A percentile compares a stretch with the other conserved stretches of the same genome.
Evolutionary conservation across 2,329 filamentous ascomycete genomes (phyloP).

Genomic region (Endocalyx cinctus): DNA sequence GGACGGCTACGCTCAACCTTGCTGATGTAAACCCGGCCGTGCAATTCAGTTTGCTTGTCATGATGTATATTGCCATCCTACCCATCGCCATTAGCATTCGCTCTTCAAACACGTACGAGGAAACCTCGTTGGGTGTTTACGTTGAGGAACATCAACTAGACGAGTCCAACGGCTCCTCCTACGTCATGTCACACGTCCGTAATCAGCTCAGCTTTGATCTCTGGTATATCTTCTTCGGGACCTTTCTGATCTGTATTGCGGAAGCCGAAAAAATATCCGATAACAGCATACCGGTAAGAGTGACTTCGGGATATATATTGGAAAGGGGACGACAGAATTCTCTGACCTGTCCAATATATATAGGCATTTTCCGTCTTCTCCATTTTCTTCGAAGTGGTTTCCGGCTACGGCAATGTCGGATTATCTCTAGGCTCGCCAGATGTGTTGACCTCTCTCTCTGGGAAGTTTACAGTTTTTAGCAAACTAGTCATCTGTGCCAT

Average conservation of each 20-base stretch:
- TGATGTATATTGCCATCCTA: constrained; percentile 12
- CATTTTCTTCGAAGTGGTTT: constrained; percentile 40
- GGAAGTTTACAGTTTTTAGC: constrained; percentile 42
- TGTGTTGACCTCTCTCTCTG: constrained; percentile 40
- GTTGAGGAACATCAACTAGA: constrained; percentile 1
- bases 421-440: constrained; percentile 40
- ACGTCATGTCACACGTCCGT: too few species aligned
- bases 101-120: constrained; percentile 9
- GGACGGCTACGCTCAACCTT: constrained; percentile 3
- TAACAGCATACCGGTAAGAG: too few species aligned
- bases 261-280: too few species aligned
- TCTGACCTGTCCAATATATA: too few species aligned
- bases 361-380: constrained; percentile 36
- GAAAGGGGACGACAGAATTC: constrained; percentile 21
- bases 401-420: constrained; percentile 37
- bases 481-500: constrained; percentile 51
- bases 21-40: constrained; percentile 7
- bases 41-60: constrained; percentile 6
- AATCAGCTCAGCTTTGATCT: constrained; percentile 41
- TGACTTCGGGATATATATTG: too few species aligned
- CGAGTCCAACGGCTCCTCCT: constrained; percentile 3
- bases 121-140: constrained; percentile 7
- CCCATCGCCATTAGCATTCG: constrained; percentile 7
- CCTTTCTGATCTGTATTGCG: constrained; percentile 41
- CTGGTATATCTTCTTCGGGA: constrained; percentile 39